phyloP scores from a whole-genome alignment of 2,329 filamentous ascomycete genomes.

The Nannizziopsis barbatae region DNA sequence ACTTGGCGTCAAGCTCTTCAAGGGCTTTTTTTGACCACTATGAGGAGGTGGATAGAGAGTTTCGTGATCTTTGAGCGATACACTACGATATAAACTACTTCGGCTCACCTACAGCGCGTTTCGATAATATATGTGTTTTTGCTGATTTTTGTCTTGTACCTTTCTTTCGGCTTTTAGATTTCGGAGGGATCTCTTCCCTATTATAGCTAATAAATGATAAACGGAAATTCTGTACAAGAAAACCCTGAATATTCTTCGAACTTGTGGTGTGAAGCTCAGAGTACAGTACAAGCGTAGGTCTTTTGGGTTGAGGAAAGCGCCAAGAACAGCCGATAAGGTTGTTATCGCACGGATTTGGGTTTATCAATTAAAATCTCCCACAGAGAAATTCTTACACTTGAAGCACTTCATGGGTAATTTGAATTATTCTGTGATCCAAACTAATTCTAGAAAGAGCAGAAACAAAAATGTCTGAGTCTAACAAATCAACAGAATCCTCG shows the following conservation, averaged over 20 bases:
- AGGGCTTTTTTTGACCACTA: conserved; percentile 79
- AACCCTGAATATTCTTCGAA: not conserved
- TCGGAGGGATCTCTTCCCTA: too few relatives aligned
- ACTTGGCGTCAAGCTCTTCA: conserved; percentile 75
- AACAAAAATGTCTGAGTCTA: conserved; percentile 20
- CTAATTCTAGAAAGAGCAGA: not conserved
- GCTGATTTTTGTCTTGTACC: too few relatives aligned
- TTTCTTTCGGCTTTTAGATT: too few relatives aligned
- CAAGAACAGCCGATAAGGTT: conserved; percentile 33
- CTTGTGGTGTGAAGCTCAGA: too few relatives aligned
- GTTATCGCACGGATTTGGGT: conserved; percentile 12
- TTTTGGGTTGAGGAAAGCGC: conserved; percentile 12
- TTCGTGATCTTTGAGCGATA: conserved; percentile 34
- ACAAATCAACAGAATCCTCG: conserved; percentile 16
- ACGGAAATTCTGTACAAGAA: not conserved
- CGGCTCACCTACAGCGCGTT: too few relatives aligned
- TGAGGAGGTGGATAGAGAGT: conserved; percentile 74
- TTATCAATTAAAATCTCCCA: conserved; percentile 7
- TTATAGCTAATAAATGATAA: too few relatives aligned
- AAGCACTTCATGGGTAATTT: not conserved
- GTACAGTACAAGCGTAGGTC: not conserved
- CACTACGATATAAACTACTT: too few relatives aligned
- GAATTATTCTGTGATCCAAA: not conserved
- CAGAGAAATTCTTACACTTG: conserved; percentile 9
- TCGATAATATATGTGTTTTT: too few relatives aligned